These are phyloP conservation scores for Xylariomycetidae sp. DNA, from an alignment of 2,329 filamentous ascomycete species.

Conservation along the genomic window DNA sequence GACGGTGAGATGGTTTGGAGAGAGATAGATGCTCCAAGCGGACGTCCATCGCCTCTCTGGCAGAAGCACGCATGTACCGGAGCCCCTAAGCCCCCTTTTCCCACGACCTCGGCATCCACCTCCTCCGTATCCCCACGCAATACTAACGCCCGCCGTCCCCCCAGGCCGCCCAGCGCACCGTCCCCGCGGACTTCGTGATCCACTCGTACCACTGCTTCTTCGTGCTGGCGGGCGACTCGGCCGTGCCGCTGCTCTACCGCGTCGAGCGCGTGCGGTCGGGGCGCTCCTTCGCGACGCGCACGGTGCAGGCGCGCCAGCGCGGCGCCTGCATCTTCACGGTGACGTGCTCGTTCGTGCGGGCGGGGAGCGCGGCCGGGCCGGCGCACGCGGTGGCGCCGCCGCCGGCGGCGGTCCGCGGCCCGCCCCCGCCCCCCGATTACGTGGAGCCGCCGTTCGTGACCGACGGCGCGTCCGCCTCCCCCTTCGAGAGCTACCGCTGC, in stretches of 20 bases:
- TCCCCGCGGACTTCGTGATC: slow-evolving; percentile 71
- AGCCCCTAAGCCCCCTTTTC: too few species aligned
- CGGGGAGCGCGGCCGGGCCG: slow-evolving; percentile 46
- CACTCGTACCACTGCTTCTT: slow-evolving; percentile 99
- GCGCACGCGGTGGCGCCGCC: too few species aligned
- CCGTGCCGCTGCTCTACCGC: slow-evolving; percentile 86
- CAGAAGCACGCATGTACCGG: too few species aligned
- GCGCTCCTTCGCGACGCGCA: slow-evolving; percentile 81
- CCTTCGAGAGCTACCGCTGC: slow-evolving; percentile 38
- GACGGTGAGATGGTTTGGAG: too few species aligned
- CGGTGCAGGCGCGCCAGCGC: slow-evolving; percentile 88
- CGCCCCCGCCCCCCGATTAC: slow-evolving; percentile 33
- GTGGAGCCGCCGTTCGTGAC: slow-evolving; percentile 42
- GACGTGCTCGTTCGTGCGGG: slow-evolving; percentile 79
- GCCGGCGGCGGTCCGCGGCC: slow-evolving; percentile 38
- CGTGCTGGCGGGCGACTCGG: slow-evolving; percentile 78
- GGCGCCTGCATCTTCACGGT: slow-evolving; percentile 92
- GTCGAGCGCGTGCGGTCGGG: slow-evolving; percentile 92
- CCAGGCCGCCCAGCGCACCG: slow-evolving; percentile 78
- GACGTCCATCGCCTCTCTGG: too few species aligned
- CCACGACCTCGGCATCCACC: not conserved
- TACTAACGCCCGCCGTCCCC: too few species aligned
- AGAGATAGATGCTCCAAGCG: too few species aligned
- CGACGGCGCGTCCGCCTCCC: slow-evolving; percentile 35
- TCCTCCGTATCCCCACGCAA: not conserved